Evolutionary conservation across 1,284 basidiomycete species (phyloP), one percentile per base, ranked within the genome.

Genomic region (Leccinum pachyderme): DNA sequence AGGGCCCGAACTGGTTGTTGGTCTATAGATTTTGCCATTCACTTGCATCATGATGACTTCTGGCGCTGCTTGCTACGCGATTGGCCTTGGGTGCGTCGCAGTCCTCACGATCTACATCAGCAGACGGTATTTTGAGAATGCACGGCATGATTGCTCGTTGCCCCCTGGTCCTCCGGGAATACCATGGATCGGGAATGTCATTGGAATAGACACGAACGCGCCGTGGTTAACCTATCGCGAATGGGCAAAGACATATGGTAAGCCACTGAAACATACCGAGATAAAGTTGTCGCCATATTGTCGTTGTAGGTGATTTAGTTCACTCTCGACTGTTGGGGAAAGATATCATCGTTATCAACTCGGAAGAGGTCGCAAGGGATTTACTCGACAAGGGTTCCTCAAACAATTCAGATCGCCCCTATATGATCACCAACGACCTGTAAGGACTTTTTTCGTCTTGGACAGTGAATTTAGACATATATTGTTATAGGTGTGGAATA

Each of bases 341-440:
- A 54, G 55, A 56, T 50, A 54, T 60, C 53, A 48, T 62, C 39
- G 25, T 69, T 7, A 54, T 66, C 13, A 68, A 66, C 45, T 69
- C 66, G 1, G 66, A 69, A 35, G 53, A 53, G 51, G 51, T 57
- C 51, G 68, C 68, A 0, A 57, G 55, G 13, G 64, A 61, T 29
- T 58, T 70, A 5, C 58, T 66, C 29, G 58, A 56, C 31, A 44
- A 47, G 27, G 56, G 56, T 12, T 66, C 65, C 18, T 33, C 49
- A 1, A 68, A 55, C n/a, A 69, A 69, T 32, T 66, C 64, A 7
- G 56, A 53, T 22, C 62, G 65, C 18, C 67, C 64, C 15, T 25
- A 25, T 25, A 0, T 44, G 0, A 44, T 44, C 24, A 44, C 41
- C 15, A 39, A 15, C 12, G 35, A 49, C 5, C n/a, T 49, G 48